Evolutionary conservation across 2,329 filamentous ascomycete species (phyloP).

Genomic region (Alternaria burnsii): DNA sequence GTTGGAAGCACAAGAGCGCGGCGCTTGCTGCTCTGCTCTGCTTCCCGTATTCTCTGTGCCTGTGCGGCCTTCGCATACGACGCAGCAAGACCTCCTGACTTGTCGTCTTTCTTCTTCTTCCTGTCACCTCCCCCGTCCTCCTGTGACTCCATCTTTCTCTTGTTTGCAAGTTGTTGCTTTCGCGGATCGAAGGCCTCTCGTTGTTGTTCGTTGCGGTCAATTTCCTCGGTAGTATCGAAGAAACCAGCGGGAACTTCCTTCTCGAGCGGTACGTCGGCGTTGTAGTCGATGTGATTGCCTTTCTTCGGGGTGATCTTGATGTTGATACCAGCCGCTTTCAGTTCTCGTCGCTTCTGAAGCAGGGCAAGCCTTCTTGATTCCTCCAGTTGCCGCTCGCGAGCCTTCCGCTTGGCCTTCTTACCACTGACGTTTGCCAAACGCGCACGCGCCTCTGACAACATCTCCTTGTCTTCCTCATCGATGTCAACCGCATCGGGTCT

Average conservation of each 20-base stretch:
- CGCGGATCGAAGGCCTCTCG: conserved; percentile 87
- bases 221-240: conserved; percentile 89
- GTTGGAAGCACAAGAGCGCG: conserved; percentile 82
- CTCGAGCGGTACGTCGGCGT: conserved; percentile 97
- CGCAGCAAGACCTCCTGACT: conserved; percentile 76
- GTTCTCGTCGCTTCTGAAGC: conserved; percentile 91
- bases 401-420: conserved; percentile 98
- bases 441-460: conserved; percentile 96
- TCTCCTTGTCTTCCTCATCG: conserved; percentile 99
- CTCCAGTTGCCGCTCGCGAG: conserved; percentile 91
- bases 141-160: conserved; percentile 91
- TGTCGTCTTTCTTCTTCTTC: conserved; percentile 86
- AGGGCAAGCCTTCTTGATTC: conserved; percentile 90
- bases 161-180: conserved; percentile 89
- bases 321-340: conserved; percentile 98
- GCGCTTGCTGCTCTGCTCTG: conserved; percentile 95
- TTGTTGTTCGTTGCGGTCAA: conserved; percentile 80
- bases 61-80: conserved; percentile 93
- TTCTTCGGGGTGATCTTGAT: conserved; percentile 93
- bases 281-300: conserved; percentile 99
- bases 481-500: conserved; percentile 96
- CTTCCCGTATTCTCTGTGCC: conserved; percentile 92
- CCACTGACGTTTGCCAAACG: conserved; percentile 97
- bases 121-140: conserved; percentile 81
- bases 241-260: conserved; percentile 89